Base-by-base conservation (phyloP, 2,329 filamentous ascomycete species). In the Pezizomycotina sp. region DNA sequence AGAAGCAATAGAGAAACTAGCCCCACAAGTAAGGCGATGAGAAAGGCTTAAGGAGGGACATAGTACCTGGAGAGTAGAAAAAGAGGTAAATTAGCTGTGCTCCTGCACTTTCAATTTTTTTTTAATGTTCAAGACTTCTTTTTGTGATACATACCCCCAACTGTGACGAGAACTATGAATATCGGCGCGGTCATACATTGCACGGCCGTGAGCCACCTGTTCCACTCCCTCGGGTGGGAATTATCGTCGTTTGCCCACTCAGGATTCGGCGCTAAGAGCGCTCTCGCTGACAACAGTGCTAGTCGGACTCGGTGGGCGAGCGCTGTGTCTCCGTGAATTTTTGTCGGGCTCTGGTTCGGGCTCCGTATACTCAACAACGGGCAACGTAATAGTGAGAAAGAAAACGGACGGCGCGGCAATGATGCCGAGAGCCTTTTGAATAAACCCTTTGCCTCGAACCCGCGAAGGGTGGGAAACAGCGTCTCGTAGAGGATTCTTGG, bases 381-480 rank as follows among this genome's bases (percentile, higher is more conserved):
- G 89, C 4, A 98, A 58, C 0, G 89, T 98, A 29, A 89, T 72
- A 1, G 86, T 86, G 3, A 98, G 64, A 2, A 95, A 60, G 45
- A 98, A 80, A 23, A 98, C 82, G 49, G 78, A 91, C 1, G 84
- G 80, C n/a, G 82, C 75, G 5, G 84, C 84, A 23, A 91, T 66
- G 7, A 89, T 51, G 26, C 82, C 86, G 30, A 93, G 27, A 83
- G 60, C 52, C 79, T 83, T 50, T 86, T 84, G 72, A 75, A 82
- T n/a, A 77, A 57, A n/a, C 64, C 72, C 58, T 93, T 95, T 18
- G 77, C 70, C 27, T 58, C 62, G 82, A 86, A 98, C 16, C 68
- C 74, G 46, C 74, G 75, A 19, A 98, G 59, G 0, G 86, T 93
- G 1, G 89, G 89, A 48, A 95, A 92, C 0, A 98, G 58, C 0